Percentiles rank a stretch among this genome's conserved stretches.
phyloP scores from a whole-genome alignment of 805 yeast genomes.

The Sugiyamaella mastotermitis region DNA sequence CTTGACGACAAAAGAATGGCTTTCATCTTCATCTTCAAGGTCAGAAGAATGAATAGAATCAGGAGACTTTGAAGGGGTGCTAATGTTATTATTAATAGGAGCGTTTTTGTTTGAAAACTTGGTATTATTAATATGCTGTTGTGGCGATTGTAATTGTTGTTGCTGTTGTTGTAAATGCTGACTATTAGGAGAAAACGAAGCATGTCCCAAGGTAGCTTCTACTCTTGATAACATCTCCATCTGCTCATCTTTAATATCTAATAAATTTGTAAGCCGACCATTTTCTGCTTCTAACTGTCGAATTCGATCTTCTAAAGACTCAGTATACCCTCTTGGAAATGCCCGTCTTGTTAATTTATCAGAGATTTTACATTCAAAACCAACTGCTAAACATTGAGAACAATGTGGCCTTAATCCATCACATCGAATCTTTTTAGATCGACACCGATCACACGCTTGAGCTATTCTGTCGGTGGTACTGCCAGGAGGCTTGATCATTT shows the following conservation, averaged over 20 bases:
- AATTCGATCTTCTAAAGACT: conserved; percentile 81
- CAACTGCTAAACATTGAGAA: conserved; percentile 76
- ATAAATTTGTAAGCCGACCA: conserved; percentile 54
- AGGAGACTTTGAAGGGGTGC: neutral
- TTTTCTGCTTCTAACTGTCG: conserved; percentile 81
- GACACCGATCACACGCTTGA: conserved; percentile 87
- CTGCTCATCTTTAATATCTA: conserved; percentile 61
- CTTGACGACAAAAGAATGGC: conserved; percentile 22
- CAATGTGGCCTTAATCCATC: conserved; percentile 68
- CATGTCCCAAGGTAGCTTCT: conserved; percentile 12
- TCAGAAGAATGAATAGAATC: neutral
- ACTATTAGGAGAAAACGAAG: conserved; percentile 2
- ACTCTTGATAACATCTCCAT: conserved; percentile 37
- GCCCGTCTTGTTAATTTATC: conserved; percentile 82
- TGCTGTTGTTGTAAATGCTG: too few species aligned
- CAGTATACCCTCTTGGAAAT: conserved; percentile 89
- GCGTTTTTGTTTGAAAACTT: neutral
- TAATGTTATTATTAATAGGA: neutral
- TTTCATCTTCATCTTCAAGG: conserved; percentile 18
- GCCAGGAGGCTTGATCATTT: conserved; percentile 65
- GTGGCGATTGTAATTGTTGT: too few species aligned
- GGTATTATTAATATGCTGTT: neutral
- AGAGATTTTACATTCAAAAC: conserved; percentile 82
- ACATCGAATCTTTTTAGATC: conserved; percentile 65
- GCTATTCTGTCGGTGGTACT: conserved; percentile 64